Percentiles rank a stretch among this genome's conserved stretches.
Conservation (phyloP, 2,329 filamentous ascomycete genomes). For the Aureobasidium zeae region DNA sequence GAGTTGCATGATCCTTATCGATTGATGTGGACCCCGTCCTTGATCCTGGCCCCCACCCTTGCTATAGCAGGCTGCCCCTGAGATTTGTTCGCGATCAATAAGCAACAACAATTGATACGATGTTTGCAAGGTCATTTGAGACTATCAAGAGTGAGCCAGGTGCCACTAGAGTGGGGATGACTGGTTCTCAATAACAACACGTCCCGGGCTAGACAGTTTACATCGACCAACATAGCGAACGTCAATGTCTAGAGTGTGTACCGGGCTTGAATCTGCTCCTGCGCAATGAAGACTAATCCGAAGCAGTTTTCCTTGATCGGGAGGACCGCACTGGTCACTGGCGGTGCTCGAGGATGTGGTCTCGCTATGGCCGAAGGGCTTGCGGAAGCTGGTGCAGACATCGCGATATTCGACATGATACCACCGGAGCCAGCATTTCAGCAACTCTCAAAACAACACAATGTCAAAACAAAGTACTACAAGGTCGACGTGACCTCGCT, state of each 20-base stretch:
- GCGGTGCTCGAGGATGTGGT: conserved; percentile 62
- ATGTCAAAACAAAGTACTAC: conserved; percentile 43
- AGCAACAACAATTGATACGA: too few relatives aligned
- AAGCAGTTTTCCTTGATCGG: conserved; percentile 55
- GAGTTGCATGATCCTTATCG: too few relatives aligned
- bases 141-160: too few relatives aligned
- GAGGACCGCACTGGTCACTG: conserved; percentile 60
- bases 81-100: too few relatives aligned
- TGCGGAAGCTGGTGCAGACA: conserved; percentile 59
- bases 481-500: conserved; percentile 34
- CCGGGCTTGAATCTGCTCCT: too few relatives aligned
- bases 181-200: too few relatives aligned
- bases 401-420: conserved; percentile 53
- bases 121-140: too few relatives aligned
- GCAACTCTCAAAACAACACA: conserved; percentile 43
- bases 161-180: too few relatives aligned
- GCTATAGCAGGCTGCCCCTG: too few relatives aligned
- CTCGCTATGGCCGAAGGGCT: conserved; percentile 53
- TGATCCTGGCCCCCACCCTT: too few relatives aligned
- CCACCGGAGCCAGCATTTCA: conserved; percentile 32
- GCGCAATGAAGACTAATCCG: not conserved
- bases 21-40: too few relatives aligned
- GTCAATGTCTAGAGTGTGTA: not conserved
- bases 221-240: not conserved
- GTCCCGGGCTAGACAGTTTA: too few relatives aligned